Percentiles rank a stretch among this genome's conserved stretches.
These are phyloP conservation scores for Mycena sanguinolenta DNA, from an alignment of 768 basidiomycete genomes.

Conservation along the genomic window DNA sequence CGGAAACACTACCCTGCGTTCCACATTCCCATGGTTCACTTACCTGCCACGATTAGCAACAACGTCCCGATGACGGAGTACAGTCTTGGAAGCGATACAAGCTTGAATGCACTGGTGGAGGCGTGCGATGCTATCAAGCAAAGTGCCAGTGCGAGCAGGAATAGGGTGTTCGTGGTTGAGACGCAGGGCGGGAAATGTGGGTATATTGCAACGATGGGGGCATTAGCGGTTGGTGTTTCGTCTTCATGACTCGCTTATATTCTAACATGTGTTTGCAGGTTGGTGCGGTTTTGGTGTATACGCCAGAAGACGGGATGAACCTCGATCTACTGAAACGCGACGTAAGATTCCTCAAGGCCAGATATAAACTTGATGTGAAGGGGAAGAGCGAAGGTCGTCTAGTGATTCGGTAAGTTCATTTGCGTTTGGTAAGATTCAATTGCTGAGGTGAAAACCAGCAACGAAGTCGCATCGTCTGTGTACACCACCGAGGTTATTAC, in stretches of 20 bases:
- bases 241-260: neutral
- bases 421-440: neutral
- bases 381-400: conserved; percentile 95
- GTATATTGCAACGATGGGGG: conserved; percentile 95
- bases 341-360: conserved; percentile 87
- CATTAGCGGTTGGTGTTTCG: conserved; percentile 81
- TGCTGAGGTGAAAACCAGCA: conserved; percentile 59
- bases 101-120: conserved; percentile 95
- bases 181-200: conserved; percentile 98
- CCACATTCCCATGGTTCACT: conserved; percentile 95
- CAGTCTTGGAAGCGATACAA: conserved; percentile 96
- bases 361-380: conserved; percentile 88
- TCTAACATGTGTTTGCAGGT: conserved; percentile 10
- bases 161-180: conserved; percentile 97
- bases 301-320: conserved; percentile 90
- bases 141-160: conserved; percentile 95
- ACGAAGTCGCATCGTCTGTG: conserved; percentile 87
- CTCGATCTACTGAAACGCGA: conserved; percentile 87
- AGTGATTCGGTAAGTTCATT: conserved; percentile 80
- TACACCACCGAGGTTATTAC: conserved; percentile 94
- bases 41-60: conserved; percentile 97
- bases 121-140: conserved; percentile 99
- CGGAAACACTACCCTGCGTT: conserved; percentile 89
- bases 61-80: conserved; percentile 98
- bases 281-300: conserved; percentile 94